Percentiles rank a stretch among this genome's conserved stretches.
Conservation (phyloP, 768 basidiomycete genomes). For the Ramaria sp. region DNA sequence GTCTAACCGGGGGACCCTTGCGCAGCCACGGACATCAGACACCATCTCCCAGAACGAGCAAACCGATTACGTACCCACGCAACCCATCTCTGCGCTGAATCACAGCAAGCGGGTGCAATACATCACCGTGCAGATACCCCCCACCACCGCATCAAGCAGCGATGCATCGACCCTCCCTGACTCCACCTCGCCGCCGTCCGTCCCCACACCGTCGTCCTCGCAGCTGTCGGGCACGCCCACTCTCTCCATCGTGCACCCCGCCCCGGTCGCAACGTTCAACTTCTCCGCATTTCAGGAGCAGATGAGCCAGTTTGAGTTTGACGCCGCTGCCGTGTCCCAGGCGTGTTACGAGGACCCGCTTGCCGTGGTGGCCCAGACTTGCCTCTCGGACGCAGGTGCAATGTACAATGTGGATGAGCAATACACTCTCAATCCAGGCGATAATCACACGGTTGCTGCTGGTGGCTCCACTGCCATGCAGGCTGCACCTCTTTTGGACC, state of each 20-base stretch:
- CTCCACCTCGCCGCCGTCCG: background rate
- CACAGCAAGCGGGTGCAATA: background rate
- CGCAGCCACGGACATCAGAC: background rate
- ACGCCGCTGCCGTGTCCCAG: background rate
- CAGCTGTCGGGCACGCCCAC: background rate
- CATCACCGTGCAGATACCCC: background rate
- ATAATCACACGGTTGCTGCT: background rate
- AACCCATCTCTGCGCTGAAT: background rate
- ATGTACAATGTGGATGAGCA: background rate
- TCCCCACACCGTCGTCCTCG: background rate
- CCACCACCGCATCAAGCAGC: background rate
- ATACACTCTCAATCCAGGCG: background rate
- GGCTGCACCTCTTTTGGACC: background rate
- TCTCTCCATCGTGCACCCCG: background rate
- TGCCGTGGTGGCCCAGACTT: background rate
- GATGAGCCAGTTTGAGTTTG: background rate
- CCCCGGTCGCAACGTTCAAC: constrained; percentile 1
- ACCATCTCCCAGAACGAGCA: background rate
- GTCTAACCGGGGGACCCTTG: background rate
- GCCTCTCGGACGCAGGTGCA: background rate
- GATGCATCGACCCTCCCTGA: background rate
- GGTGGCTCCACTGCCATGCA: background rate
- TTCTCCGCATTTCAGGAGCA: background rate
- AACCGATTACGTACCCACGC: background rate
- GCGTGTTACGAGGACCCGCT: background rate